Percentiles rank a stretch among this genome's conserved stretches.
Evolutionary conservation across 768 basidiomycete species (phyloP).

Genomic region (Favolaschia claudopus): DNA sequence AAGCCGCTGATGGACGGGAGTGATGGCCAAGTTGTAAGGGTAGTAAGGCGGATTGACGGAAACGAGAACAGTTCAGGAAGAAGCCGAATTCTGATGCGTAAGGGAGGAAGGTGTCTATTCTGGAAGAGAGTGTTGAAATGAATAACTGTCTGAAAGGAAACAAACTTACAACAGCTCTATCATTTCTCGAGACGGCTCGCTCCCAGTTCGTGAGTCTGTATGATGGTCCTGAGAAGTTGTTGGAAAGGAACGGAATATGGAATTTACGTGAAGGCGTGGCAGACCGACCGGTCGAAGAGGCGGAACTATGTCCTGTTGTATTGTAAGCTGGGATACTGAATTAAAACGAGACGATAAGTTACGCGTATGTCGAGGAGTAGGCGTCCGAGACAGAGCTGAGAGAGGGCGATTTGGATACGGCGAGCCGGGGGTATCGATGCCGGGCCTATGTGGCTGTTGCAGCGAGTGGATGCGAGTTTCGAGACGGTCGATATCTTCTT

Average conservation of each 20-base stretch:
- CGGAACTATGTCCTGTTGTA: too few species aligned
- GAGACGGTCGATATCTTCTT: constrained; percentile 6
- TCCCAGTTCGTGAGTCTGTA: neutral
- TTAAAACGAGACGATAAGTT: too few species aligned
- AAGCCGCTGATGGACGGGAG: neutral
- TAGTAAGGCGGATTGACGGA: neutral
- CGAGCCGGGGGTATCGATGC: too few species aligned
- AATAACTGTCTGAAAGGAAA: neutral
- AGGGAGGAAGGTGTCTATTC: neutral
- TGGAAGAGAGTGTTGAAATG: neutral
- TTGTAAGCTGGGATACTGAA: too few species aligned
- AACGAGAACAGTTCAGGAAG: neutral
- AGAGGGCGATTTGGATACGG: too few species aligned
- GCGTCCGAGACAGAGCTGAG: too few species aligned
- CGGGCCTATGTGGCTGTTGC: too few species aligned
- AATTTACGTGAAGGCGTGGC: too few species aligned
- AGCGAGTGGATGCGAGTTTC: constrained; percentile 6
- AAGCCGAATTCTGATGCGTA: neutral
- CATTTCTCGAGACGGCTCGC: constrained; percentile 42
- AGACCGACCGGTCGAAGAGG: too few species aligned
- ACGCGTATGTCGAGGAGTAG: too few species aligned
- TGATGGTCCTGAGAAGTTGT: too few species aligned
- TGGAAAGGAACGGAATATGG: too few species aligned
- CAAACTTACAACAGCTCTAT: constrained; percentile 42
- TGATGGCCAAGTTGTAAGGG: neutral